A percentile compares a stretch with the other conserved stretches of the same genome.
Conservation (phyloP, 2,329 filamentous ascomycete species). For the Aaosphaeria pasadenensis region DNA sequence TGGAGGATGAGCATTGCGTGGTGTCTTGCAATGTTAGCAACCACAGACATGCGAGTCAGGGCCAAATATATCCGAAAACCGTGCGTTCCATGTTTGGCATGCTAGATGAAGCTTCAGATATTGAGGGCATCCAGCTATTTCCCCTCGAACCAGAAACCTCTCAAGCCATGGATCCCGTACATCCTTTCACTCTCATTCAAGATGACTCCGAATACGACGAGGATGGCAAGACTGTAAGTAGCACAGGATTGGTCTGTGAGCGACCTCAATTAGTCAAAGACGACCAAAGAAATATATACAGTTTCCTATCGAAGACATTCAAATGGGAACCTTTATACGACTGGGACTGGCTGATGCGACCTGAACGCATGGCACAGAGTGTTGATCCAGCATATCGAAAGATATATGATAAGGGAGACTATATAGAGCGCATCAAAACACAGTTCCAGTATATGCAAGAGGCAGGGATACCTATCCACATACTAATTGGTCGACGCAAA, state of each 20-base stretch:
- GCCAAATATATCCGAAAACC: no score
- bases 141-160: slow-evolving; percentile 10
- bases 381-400: slow-evolving; percentile 1
- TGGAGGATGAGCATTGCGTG: no score
- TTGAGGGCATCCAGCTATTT: neutral
- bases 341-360: slow-evolving; percentile 22
- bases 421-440: slow-evolving; percentile 2
- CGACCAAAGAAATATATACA: slow-evolving; percentile 4
- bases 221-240: no score
- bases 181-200: slow-evolving; percentile 19
- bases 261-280: no score
- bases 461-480: slow-evolving; percentile 16
- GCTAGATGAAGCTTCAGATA: slow-evolving; percentile 1
- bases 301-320: slow-evolving; percentile 19
- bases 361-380: slow-evolving; percentile 3
- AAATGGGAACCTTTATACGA: slow-evolving; percentile 25
- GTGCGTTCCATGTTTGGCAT: slow-evolving; percentile 4
- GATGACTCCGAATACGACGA: no score
- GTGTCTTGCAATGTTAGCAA: no score
- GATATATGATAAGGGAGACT: neutral
- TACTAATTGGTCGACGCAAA: slow-evolving; percentile 19
- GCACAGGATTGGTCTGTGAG: no score
- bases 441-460: slow-evolving; percentile 12
- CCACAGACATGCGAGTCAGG: no score
- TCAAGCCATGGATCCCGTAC: slow-evolving; percentile 12